Base-by-base conservation (phyloP, 116 monocot genomes). In the Cymodocea nodosa region DNA sequence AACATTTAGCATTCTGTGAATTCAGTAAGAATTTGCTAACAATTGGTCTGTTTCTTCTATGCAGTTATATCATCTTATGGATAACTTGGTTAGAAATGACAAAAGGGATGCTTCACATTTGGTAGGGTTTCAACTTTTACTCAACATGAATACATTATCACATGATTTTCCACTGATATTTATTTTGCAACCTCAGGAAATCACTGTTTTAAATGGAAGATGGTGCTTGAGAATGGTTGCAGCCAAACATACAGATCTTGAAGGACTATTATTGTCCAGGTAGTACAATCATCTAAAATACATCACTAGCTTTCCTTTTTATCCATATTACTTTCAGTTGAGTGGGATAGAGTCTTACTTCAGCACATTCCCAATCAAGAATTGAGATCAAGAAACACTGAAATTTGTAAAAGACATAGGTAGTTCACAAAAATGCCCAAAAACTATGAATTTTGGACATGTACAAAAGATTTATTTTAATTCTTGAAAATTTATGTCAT, bases 1-100 rank as follows among this genome's bases (percentile, higher is more conserved):
- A n/a, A 54, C 54, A 54, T 20, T 30, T 30, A 30, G 30, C 44
- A 6, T 44, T 44, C 44, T 44, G 6, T 44, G 54, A 54, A 20
- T 16, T 37, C 30, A 30, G 30, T 30, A 30, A 30, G 30, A 30
- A 30, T 3, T 22, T 64, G 15, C 56, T 49, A n/a, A 39, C 23
- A 64, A 52, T 17, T 52, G 7, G 22, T 56, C 25, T 10, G 50
- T 44, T 50, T 59, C 17, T 48, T 22, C 16, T 49, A 12, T 68
- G 22, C 69, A 75, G 75, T 67, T 75, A 34, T 75, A 75, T 56
- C 68, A 62, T 17, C 54, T 75, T 19, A 68, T 75, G 68, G 75
- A 63, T 34, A 75, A 63, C n/a, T 69, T 75, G 54, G 62, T 23
- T 60, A 52, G 55, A 63, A 62, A 22, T 48, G 56, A 69, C 25